phyloP scores from a whole-genome alignment of 345 rosid species.

The Capsella bursapastoris region DNA sequence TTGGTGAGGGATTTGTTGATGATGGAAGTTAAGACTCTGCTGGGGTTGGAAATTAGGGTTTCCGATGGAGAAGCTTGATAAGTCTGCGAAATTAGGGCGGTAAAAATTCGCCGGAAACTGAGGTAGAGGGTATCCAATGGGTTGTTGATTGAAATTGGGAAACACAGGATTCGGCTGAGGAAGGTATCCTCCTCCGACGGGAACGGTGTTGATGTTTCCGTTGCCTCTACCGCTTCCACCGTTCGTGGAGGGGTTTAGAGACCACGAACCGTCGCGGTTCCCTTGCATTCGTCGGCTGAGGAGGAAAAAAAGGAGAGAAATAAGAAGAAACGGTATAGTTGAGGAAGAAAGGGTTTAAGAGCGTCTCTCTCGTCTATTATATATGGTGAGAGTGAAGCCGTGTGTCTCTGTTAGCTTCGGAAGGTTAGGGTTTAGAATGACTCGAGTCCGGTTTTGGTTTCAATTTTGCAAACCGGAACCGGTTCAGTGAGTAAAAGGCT shows the following conservation, averaged over 20 bases:
- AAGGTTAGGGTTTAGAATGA: neutral
- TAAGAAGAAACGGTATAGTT: neutral
- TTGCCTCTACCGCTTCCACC: slow-evolving; percentile 36
- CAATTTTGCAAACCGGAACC: neutral
- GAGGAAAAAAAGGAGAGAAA: neutral
- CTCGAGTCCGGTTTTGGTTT: neutral
- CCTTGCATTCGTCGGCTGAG: slow-evolving; percentile 44
- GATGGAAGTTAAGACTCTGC: slow-evolving; percentile 45
- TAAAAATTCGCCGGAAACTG: slow-evolving; percentile 44
- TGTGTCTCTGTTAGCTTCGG: neutral
- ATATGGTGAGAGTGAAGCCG: neutral
- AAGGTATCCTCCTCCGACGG: slow-evolving; percentile 41
- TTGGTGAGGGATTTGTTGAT: slow-evolving; percentile 45
- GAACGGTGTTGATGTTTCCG: neutral
- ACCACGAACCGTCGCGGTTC: slow-evolving; percentile 45
- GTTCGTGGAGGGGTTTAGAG: slow-evolving; percentile 9
- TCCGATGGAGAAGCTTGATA: slow-evolving; percentile 32
- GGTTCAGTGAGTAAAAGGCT: neutral
- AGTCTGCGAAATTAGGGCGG: slow-evolving; percentile 43
- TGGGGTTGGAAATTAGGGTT: slow-evolving; percentile 38
- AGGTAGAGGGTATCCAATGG: slow-evolving; percentile 41
- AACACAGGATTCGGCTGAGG: slow-evolving; percentile 37
- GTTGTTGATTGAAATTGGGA: slow-evolving; percentile 46
- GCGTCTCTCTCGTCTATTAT: neutral
- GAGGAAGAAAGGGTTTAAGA: slow-evolving; percentile 33